These are phyloP conservation scores for Liriodendron chinense DNA, from an alignment of 164 flowering plant species.

Conservation along the genomic window DNA sequence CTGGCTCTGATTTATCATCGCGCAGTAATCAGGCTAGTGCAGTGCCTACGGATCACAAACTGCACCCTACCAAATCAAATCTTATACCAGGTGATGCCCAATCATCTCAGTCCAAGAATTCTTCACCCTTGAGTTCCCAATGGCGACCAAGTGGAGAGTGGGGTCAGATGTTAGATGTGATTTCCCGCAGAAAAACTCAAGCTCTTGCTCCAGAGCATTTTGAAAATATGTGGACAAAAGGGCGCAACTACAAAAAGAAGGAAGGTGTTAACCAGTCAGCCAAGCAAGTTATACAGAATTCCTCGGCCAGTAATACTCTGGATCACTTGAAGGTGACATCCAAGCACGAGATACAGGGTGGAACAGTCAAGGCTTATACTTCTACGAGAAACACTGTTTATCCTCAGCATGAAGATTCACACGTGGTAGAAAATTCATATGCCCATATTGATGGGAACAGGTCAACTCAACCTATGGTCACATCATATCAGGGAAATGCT, in stretches of 20 bases:
- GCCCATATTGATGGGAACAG: slow-evolving; percentile 14
- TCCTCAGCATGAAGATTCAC: slow-evolving; percentile 16
- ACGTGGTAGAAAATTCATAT: slow-evolving; percentile 12
- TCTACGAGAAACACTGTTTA: slow-evolving; percentile 12
- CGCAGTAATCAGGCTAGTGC: neutral
- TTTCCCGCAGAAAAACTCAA: slow-evolving; percentile 73
- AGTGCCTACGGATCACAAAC: neutral
- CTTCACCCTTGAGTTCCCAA: slow-evolving; percentile 39
- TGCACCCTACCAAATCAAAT: slow-evolving; percentile 1
- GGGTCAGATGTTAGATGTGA: slow-evolving; percentile 77
- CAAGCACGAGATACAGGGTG: slow-evolving; percentile 23
- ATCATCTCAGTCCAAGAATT: slow-evolving; percentile 62
- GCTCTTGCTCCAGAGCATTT: slow-evolving; percentile 96
- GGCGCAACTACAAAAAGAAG: slow-evolving; percentile 68
- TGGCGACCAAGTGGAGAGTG: slow-evolving; percentile 71
- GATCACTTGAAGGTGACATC: slow-evolving; percentile 21
- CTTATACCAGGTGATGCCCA: slow-evolving; percentile 38
- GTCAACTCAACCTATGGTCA: slow-evolving; percentile 14
- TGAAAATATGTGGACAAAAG: slow-evolving; percentile 98
- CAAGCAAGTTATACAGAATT: slow-evolving; percentile 34
- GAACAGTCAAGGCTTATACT: slow-evolving; percentile 19
- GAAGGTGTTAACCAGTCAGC: slow-evolving; percentile 33
- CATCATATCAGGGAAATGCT: slow-evolving; percentile 36
- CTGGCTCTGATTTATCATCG: slow-evolving; percentile 14
- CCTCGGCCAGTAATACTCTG: slow-evolving; percentile 18